Base-by-base conservation (phyloP, 345 rosid genomes). In the Hibiscus tridactylites region DNA sequence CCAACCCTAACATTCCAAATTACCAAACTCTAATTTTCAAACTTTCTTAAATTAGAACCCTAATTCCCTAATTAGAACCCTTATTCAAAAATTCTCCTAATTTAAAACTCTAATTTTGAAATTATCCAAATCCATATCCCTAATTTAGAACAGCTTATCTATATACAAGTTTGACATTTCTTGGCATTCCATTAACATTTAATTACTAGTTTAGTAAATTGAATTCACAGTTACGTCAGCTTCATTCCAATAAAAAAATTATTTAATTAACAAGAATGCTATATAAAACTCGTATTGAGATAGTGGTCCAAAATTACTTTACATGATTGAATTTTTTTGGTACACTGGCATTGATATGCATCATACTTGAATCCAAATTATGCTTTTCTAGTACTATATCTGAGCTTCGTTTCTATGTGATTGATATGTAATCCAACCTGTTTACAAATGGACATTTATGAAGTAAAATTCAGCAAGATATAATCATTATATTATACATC, bases 401-500 rank as follows among this genome's bases (percentile, higher is more conserved):
- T 65, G 53, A 65, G 69, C 33, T 42, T 39, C 10, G 2, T 63
- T 63, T 63, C 68, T 21, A 65, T 24, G 12, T 42, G 31, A 19
- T 21, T 65, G 24, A 15, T 42, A 42, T 65, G n/a, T 29, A 65
- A 65, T 65, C 68, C 44, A 16, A 44, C 29, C 58, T 49, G 37
- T 47, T 47, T 67, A 49, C 26, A 49, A 28, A 10, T 9, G 4
- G 16, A 33, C 24, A 49, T 67, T 66, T 67, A 15, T 67, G 58
- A 46, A 66, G 52, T 64, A 65, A 17, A 17, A 33, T 21, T 44
- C 15, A 57, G 26, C 28, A 10, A 52, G 47, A 52, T 35, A 37
- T 52, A 57, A 61, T 33, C n/a, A 33, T 54, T 61, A 6, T 61
- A n/a, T 15, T 61, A 50, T 68, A 72, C 35, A 60, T 63, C 52